Base-by-base conservation (phyloP, 2,329 filamentous ascomycete genomes). In the Calcarisporium arbuscula region DNA sequence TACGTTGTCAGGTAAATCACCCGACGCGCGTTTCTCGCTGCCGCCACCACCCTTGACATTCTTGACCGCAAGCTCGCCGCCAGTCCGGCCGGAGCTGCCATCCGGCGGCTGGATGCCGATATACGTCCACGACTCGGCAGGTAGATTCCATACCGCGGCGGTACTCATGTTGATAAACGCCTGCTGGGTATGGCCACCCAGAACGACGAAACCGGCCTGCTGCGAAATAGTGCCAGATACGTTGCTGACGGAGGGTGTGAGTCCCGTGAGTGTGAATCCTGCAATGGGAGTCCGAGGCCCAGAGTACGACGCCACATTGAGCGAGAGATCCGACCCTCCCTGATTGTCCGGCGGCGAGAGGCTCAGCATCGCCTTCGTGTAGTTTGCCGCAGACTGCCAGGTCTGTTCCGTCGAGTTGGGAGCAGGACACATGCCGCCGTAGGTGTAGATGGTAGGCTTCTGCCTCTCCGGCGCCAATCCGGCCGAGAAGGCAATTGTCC, bases 131-230 rank as follows among this genome's bases (percentile, higher is more conserved):
- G 75, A 81, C 51, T 88, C 80, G 50, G 94, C 83, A 0, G 90
- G 90, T 6, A 95, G 66, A 35, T 80, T 89, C 69, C 89, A 95
- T 2, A 95, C 65, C 0, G 88, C 90, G 2, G 90, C 77, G 28
- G 87, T 85, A 37, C 86, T 94, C 82, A 94, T 95, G 56, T 95
- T 94, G 62, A 95, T 81, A 53, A 95, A 95, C 0, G 88, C 89
- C 12, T 67, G 60, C 46, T 77, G 69, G 0, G 88, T 94, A 54
- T 95, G 88, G 1, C 90, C 90, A 26, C 89, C 90, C 12, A 95
- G 64, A 16, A 95, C 62, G 10, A 95, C 76, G 45, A 86, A 90
- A 47, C 81, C 80, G 42, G 82, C 79, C 53, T 89, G 78, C 52
- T 88, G 82, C 5, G 78, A 82, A 26, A 81, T 65, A 4, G 68